phyloP scores from a whole-genome alignment of 2,329 filamentous ascomycete genomes.

The Alternaria dauci region DNA sequence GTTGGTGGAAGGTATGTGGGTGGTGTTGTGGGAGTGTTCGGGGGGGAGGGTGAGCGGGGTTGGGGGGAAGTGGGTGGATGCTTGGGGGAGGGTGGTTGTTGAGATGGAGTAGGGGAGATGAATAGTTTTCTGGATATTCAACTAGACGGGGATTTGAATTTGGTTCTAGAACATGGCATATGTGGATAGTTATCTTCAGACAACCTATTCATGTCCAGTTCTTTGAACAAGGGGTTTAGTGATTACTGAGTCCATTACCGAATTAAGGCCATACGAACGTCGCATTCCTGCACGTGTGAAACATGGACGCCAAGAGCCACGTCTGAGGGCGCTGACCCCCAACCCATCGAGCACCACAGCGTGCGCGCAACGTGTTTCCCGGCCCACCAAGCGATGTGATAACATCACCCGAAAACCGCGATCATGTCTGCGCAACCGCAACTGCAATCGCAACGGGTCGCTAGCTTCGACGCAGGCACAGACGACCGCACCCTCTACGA shows the following conservation, averaged over 20 bases:
- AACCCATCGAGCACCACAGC: slow-evolving; percentile 5
- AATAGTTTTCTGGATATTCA: neutral
- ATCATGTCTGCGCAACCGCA: slow-evolving; percentile 35
- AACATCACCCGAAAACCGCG: slow-evolving; percentile 6
- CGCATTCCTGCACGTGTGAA: slow-evolving; percentile 9
- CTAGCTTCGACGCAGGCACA: slow-evolving; percentile 36
- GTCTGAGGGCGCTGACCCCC: slow-evolving; percentile 6
- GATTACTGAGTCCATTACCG: neutral
- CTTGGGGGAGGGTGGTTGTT: slow-evolving; percentile 64
- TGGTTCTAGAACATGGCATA: neutral
- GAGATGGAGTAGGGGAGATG: slow-evolving; percentile 52
- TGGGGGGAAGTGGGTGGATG: slow-evolving; percentile 72
- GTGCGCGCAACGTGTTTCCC: slow-evolving; percentile 15
- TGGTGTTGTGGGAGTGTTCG: slow-evolving; percentile 77
- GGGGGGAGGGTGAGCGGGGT: slow-evolving; percentile 66
- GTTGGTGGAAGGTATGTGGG: slow-evolving; percentile 74
- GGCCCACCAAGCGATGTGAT: slow-evolving; percentile 23
- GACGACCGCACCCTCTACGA: slow-evolving; percentile 47
- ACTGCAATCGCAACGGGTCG: slow-evolving; percentile 21
- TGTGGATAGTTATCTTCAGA: neutral
- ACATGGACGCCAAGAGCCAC: slow-evolving; percentile 17
- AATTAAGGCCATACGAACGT: neutral
- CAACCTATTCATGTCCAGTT: too few relatives aligned
- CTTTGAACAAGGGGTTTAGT: neutral
- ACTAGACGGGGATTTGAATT: neutral